phyloP scores from a whole-genome alignment of 345 rosid species.

The Microthlaspi erraticum region DNA sequence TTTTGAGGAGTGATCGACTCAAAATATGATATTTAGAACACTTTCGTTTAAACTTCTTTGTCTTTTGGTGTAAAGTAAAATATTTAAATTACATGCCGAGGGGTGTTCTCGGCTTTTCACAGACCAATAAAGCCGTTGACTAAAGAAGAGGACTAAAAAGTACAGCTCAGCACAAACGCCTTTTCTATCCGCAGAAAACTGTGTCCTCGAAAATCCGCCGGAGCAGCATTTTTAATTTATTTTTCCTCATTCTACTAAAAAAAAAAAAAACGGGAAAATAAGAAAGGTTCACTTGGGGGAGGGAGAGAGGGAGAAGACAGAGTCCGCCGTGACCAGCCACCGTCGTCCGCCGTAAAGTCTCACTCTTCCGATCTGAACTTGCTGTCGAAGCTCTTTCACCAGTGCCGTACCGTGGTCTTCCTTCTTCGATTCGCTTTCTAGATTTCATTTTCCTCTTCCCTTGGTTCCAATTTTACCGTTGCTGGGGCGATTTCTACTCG shows the following conservation, averaged over 20 bases:
- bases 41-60: too few species aligned
- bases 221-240: neutral
- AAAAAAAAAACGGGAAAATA: neutral
- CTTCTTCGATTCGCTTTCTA: slow-evolving; percentile 23
- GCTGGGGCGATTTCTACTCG: slow-evolving; percentile 1
- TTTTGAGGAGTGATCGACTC: neutral
- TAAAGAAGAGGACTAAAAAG: slow-evolving; percentile 24
- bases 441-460: neutral
- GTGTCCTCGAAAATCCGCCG: slow-evolving; percentile 21
- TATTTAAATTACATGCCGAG: neutral
- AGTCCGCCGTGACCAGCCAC: slow-evolving; percentile 31
- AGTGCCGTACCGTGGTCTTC: slow-evolving; percentile 10
- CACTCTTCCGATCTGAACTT: slow-evolving; percentile 32
- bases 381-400: slow-evolving; percentile 6
- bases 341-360: slow-evolving; percentile 37
- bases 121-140: slow-evolving; percentile 34
- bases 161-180: slow-evolving; percentile 32
- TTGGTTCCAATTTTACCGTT: neutral
- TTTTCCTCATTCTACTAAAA: neutral
- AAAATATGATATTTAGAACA: too few species aligned
- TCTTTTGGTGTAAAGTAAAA: too few species aligned
- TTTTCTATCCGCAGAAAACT: slow-evolving; percentile 30
- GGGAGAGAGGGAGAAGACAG: slow-evolving; percentile 16
- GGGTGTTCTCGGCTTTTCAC: slow-evolving; percentile 14
- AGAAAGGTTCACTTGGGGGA: slow-evolving; percentile 27